A percentile compares a stretch with the other conserved stretches of the same genome.
phyloP scores from a whole-genome alignment of 2,329 filamentous ascomycete species.

The Scytalidium sp. region DNA sequence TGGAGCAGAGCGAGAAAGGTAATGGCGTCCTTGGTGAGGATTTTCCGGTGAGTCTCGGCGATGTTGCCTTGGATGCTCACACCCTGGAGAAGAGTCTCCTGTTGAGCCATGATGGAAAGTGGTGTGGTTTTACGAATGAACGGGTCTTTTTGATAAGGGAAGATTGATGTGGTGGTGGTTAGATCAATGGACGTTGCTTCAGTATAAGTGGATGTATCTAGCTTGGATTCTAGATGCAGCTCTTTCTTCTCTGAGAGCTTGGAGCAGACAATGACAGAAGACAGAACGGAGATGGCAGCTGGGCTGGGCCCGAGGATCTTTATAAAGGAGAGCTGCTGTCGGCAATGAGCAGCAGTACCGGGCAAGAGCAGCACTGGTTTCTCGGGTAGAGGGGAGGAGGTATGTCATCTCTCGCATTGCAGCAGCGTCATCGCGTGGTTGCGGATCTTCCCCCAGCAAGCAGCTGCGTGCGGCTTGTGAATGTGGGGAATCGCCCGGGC shows the following conservation, averaged over 20 bases:
- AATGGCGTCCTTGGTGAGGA: constrained; percentile 84
- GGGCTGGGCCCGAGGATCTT: too few species aligned
- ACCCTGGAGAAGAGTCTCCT: constrained; percentile 79
- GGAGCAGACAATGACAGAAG: constrained; percentile 1
- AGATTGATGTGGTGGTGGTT: neutral
- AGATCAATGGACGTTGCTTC: constrained; percentile 4
- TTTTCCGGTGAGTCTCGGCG: constrained; percentile 78
- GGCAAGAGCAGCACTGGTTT: constrained; percentile 11
- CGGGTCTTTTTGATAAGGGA: constrained; percentile 1
- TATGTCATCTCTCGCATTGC: neutral
- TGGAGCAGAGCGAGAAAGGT: constrained; percentile 93
- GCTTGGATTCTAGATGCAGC: too few species aligned
- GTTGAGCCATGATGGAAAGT: constrained; percentile 54
- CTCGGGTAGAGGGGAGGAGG: neutral
- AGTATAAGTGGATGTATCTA: constrained; percentile 6
- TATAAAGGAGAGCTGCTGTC: too few species aligned
- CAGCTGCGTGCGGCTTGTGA: constrained; percentile 16
- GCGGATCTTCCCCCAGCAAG: neutral
- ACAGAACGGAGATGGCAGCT: constrained; percentile 1
- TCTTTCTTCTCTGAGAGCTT: too few species aligned
- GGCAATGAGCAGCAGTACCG: constrained; percentile 5
- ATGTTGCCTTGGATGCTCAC: constrained; percentile 81
- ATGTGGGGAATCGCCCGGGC: constrained; percentile 20
- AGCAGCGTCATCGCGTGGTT: too few species aligned
- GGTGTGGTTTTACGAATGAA: constrained; percentile 2